These are phyloP conservation scores for Nemania diffusa DNA, from an alignment of 2,329 filamentous ascomycete species.

Conservation along the genomic window DNA sequence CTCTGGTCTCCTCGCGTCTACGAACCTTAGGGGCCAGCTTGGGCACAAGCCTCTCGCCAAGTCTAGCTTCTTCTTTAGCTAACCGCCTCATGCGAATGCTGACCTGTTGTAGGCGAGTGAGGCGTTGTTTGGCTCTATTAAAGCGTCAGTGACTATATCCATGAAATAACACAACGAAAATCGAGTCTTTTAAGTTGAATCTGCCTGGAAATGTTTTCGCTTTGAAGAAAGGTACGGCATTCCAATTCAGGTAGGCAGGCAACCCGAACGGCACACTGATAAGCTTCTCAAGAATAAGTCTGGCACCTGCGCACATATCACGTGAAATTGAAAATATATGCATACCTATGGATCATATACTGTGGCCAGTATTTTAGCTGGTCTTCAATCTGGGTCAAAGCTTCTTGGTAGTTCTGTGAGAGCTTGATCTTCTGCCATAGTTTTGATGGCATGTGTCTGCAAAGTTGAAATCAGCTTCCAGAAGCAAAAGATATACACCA, in stretches of 20 bases:
- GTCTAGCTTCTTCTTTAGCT: slow-evolving; percentile 86
- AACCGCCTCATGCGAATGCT: slow-evolving; percentile 82
- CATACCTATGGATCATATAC: slow-evolving; percentile 60
- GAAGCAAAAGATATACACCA: not conserved
- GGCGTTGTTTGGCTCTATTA: slow-evolving; percentile 81
- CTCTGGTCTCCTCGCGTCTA: slow-evolving; percentile 77
- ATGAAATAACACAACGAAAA: not conserved
- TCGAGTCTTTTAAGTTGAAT: not conserved
- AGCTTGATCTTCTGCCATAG: slow-evolving; percentile 95
- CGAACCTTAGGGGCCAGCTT: slow-evolving; percentile 91
- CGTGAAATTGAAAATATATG: not conserved
- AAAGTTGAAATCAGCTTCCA: slow-evolving; percentile 60
- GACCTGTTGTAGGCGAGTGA: slow-evolving; percentile 81
- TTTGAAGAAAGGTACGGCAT: not conserved
- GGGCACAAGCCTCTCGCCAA: slow-evolving; percentile 89
- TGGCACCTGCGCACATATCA: too few species aligned
- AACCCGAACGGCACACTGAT: not conserved
- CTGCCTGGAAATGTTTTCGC: not conserved
- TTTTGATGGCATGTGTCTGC: slow-evolving; percentile 80
- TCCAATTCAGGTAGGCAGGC: not conserved
- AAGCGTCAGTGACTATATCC: slow-evolving; percentile 63
- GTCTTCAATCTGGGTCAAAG: slow-evolving; percentile 86
- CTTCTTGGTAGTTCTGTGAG: slow-evolving; percentile 89
- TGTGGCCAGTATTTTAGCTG: slow-evolving; percentile 94
- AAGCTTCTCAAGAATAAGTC: not conserved